Percentiles rank a stretch among this genome's conserved stretches.
Conservation (phyloP, 148 eudicot species). For the Heliosperma pusillum region DNA sequence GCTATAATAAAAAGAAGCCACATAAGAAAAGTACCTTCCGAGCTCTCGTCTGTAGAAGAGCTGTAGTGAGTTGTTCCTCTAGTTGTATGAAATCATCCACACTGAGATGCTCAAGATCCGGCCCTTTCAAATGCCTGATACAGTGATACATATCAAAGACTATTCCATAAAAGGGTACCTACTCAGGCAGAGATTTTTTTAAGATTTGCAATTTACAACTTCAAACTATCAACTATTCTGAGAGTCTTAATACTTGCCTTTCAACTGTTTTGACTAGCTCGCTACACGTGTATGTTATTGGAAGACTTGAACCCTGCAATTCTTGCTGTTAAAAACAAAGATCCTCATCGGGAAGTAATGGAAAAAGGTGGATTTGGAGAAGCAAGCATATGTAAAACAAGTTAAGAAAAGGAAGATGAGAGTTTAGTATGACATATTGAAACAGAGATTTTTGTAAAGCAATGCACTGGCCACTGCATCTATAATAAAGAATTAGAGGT, state of each 20-base stretch:
- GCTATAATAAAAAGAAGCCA: no score
- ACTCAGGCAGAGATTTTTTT: neutral
- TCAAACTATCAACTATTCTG: neutral
- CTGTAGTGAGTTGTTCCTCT: constrained; percentile 41
- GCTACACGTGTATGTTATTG: constrained; percentile 24
- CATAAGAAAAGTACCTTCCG: constrained; percentile 37
- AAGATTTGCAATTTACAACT: neutral
- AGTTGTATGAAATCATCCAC: constrained; percentile 35
- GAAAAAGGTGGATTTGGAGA: no score
- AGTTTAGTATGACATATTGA: neutral
- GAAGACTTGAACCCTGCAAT: neutral
- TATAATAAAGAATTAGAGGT: no score
- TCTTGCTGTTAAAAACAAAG: constrained; percentile 15
- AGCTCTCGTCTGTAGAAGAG: constrained; percentile 39
- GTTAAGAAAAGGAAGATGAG: neutral
- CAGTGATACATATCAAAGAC: neutral
- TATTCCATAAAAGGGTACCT: neutral
- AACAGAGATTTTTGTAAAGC: neutral
- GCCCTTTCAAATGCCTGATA: constrained; percentile 34
- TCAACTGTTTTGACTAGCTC: constrained; percentile 40
- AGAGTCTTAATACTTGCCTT: constrained; percentile 29
- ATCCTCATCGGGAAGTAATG: neutral
- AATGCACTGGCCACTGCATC: neutral
- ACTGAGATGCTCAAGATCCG: constrained; percentile 32
- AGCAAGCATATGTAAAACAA: neutral